Evolutionary conservation across 805 yeast species (phyloP), one percentile per base, ranked within the genome.

Genomic region (Zygoascus biomembranicola): DNA sequence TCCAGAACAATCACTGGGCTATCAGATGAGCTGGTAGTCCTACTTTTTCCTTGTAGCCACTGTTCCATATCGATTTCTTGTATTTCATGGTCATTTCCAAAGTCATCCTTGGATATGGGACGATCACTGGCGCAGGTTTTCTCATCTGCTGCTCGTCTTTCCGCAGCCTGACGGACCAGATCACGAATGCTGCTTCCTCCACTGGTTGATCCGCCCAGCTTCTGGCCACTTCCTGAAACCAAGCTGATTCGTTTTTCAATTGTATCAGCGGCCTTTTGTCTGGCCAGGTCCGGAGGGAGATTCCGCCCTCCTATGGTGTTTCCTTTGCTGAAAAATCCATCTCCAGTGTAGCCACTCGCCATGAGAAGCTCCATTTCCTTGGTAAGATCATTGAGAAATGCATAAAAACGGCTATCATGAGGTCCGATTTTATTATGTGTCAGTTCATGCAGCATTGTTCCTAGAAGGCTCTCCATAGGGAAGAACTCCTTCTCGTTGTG

Each of bases 381-480:
- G 53, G 77, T 78, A 43, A 86, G 71, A 55, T 78, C 80, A 52
- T 86, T 92, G 58, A 89, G 66, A 50, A 76, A 75, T 50, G 71
- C 70, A 64, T 87, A 87, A 64, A 92, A 92, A 55, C 69, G 69
- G 2, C 70, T 77, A 70, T 92, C 85, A 64, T 92, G 98, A 0
- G 95, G 86, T 0, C 97, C 96, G 62, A 72, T 72, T 19, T 74
- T 65, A 65, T 89, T 90, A 66, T 92, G 98, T 1, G 88, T 79
- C 43, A 92, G 73, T 66, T 92, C 98, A 67, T 92, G 98, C 5
- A 92, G 71, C 81, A 90, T 78, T 0, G 96, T 89, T 0, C 90
- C 96, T 26, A 90, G 64, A 1, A 90, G 69, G 50, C 81, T 82
- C 67, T 68, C 73, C 44, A 83, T 70, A 1, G 90, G 84, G 18